Base-by-base conservation (phyloP, 2,329 filamentous ascomycete genomes). In the Curvularia sp. region DNA sequence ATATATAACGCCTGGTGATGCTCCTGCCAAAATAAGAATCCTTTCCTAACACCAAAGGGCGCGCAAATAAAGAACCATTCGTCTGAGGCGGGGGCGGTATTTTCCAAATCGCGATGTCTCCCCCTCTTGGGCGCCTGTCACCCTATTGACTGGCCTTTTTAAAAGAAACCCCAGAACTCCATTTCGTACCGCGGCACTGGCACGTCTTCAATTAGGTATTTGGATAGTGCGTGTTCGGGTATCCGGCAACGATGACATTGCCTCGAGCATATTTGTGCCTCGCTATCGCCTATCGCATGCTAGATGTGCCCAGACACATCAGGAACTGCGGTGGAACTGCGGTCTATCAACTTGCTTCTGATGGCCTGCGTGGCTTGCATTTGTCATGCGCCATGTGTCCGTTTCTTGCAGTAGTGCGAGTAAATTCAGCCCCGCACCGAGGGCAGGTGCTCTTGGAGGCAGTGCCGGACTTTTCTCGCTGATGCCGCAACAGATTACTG, bases 401-500 rank as follows among this genome's bases (percentile, higher is more conserved):
- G 73, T 97, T 97, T 61, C 93, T 86, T 44, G 94, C 94, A 22
- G 85, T 88, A 5, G 93, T 97, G 67, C 94, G 85, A 12, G 94
- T 97, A 71, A 98, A 98, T 71, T 96, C 93, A 10, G 93, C 93
- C 38, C 93, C 92, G 72, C 94, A 98, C 74, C 93, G 90, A 18
- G 92, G 93, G 74, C 94, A 98, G 49, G 89, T 88, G 3, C 92
- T 92, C 80, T 97, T 97, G 30, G 90, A 84, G 10, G 93, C 92
- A 52, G 93, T 93, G 26, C 94, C 94, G 0, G 92, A 96, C 77
- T 97, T 97, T 78, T 98, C 94, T 43, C 94, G 87, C 78, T 97
- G 93, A 76, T 98, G 94, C 62, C 94, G 86, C 38, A 97, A 82
- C 3, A 97, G 85, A 75, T 97, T 97, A 85, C 93, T 97, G 75